These are phyloP conservation scores for Lichtheimia corymbifera DNA, from an alignment of 371 early-diverging fungal species.

Conservation along the genomic window DNA sequence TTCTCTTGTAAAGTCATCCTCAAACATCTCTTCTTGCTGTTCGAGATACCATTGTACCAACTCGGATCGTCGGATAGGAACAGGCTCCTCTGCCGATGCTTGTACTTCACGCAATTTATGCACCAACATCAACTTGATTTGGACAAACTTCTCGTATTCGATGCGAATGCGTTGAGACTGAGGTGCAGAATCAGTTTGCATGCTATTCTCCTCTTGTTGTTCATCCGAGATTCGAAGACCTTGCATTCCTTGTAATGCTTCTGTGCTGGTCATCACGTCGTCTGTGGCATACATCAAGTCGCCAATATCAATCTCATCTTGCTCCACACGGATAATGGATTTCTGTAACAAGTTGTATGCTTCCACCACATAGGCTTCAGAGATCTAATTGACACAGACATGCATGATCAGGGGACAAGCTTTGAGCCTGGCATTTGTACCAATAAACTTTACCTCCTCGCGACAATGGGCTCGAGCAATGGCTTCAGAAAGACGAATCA, in stretches of 20 bases:
- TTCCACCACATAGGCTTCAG: constrained; percentile 83
- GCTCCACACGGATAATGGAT: constrained; percentile 92
- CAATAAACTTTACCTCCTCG: constrained; percentile 53
- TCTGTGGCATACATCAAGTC: constrained; percentile 22
- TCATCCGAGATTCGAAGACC: constrained; percentile 14
- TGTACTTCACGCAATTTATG: constrained; percentile 59
- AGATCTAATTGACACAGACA: constrained; percentile 47
- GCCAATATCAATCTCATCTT: constrained; percentile 83
- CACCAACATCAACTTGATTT: constrained; percentile 73
- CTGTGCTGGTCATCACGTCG: constrained; percentile 36
- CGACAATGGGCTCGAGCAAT: constrained; percentile 92
- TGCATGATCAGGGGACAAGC: not conserved
- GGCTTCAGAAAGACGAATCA: constrained; percentile 97
- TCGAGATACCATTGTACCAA: constrained; percentile 86
- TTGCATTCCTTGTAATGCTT: constrained; percentile 36
- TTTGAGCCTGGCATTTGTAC: not conserved
- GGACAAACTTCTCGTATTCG: constrained; percentile 79
- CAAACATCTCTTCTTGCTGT: constrained; percentile 70
- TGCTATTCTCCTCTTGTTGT: constrained; percentile 23
- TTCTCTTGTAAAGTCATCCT: constrained; percentile 71
- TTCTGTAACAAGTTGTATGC: constrained; percentile 90
- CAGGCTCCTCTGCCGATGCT: constrained; percentile 16
- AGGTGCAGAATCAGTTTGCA: constrained; percentile 30
- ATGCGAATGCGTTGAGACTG: constrained; percentile 46
- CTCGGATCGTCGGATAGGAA: constrained; percentile 70